Conservation (phyloP, 495 filamentous ascomycete genomes). For the Antarctomyces pellizariae region DNA sequence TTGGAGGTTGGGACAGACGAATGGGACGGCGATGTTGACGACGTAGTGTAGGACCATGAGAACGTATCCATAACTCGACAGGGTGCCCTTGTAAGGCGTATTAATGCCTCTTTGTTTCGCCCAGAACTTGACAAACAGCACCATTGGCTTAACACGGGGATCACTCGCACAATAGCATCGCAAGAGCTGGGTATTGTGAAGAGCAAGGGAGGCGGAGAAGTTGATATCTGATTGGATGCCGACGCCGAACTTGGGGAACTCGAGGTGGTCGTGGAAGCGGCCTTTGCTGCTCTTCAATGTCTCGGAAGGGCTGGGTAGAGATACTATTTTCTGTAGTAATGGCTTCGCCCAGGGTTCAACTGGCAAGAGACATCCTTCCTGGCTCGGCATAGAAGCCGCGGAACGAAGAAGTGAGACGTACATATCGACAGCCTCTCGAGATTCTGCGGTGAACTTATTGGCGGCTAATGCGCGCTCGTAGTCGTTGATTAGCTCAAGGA, state of each 20-base stretch:
- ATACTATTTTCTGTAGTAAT: too few relatives aligned
- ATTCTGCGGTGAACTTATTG: conserved; percentile 14
- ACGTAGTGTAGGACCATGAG: conserved; percentile 85
- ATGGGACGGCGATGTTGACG: conserved; percentile 49
- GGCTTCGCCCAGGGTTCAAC: too few relatives aligned
- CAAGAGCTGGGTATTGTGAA: conserved; percentile 59
- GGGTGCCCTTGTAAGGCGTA: conserved; percentile 53
- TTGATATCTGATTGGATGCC: conserved; percentile 72
- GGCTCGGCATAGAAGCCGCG: too few relatives aligned
- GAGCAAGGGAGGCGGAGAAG: conserved; percentile 51
- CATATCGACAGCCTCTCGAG: conserved; percentile 13
- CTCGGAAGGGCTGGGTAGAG: too few relatives aligned
- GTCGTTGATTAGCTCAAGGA: conserved; percentile 22
- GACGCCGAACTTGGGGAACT: conserved; percentile 43
- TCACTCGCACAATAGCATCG: conserved; percentile 58
- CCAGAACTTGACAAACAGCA: conserved; percentile 70
- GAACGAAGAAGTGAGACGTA: conserved; percentile 21
- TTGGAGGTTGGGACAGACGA: conserved; percentile 64
- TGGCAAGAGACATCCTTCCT: too few relatives aligned
- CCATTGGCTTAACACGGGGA: conserved; percentile 43
- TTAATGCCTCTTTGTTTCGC: conserved; percentile 63
- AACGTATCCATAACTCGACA: conserved; percentile 75
- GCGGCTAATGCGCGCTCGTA: conserved; percentile 22
- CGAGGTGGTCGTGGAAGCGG: conserved; percentile 29
- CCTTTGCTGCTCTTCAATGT: too few relatives aligned